A percentile compares a stretch with the other conserved stretches of the same genome.
Evolutionary conservation across 345 rosid genomes (phyloP).

Genomic region (Leavenworthia alabamica): DNA sequence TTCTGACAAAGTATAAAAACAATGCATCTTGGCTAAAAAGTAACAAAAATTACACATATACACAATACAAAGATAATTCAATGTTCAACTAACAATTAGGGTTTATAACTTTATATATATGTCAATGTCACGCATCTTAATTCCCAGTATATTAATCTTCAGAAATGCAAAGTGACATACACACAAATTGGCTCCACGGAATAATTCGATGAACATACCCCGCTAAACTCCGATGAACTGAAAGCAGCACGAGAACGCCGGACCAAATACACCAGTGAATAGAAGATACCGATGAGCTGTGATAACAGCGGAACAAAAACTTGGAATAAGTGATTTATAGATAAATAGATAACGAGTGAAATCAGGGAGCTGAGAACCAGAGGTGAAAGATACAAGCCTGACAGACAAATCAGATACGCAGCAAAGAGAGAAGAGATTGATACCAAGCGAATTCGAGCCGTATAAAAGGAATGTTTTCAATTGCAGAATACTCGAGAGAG

Average conservation of each 20-base stretch:
- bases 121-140: too few species aligned
- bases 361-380: conserved; percentile 14
- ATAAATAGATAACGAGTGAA: not conserved
- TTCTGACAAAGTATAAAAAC: too few species aligned
- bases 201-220: conserved; percentile 15
- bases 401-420: conserved; percentile 4
- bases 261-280: not conserved
- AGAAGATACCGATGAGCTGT: conserved; percentile 15
- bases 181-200: too few species aligned
- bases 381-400: conserved; percentile 28
- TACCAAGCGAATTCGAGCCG: not conserved
- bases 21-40: too few species aligned
- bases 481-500: not conserved
- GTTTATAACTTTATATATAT: too few species aligned
- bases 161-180: too few species aligned
- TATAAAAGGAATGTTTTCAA: not conserved
- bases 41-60: too few species aligned
- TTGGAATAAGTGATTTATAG: conserved; percentile 1
- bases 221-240: not conserved
- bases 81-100: not conserved
- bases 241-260: conserved; percentile 6
- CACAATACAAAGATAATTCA: too few species aligned
- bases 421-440: too few species aligned
- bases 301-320: conserved; percentile 23
- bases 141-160: too few species aligned